Base-by-base conservation (phyloP, 371 early-diverging fungal species). In the Mortierella sp. region DNA sequence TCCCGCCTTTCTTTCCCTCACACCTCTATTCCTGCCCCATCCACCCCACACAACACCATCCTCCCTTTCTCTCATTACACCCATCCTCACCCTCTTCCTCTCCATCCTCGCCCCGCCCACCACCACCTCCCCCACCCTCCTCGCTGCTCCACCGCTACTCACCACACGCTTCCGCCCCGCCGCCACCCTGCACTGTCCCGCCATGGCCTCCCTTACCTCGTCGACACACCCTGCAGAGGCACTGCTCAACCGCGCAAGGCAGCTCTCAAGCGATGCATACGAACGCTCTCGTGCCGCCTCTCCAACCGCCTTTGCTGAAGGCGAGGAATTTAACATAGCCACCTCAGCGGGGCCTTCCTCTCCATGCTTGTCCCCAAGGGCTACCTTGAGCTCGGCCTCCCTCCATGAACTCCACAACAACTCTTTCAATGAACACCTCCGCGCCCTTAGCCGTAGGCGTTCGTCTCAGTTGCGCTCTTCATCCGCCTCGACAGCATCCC, bases 161-260 rank as follows among this genome's bases (percentile, higher is more conserved):
- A 14, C 48, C 13, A 17, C 37, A 29, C 27, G 2, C 40, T 24
- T 31, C 22, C n/a, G n/a, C n/a, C n/a, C n/a, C n/a, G n/a, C n/a
- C n/a, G n/a, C n/a, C n/a, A n/a, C n/a, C n/a, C n/a, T n/a, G n/a
- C n/a, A n/a, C n/a, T n/a, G n/a, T n/a, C n/a, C n/a, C n/a, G n/a
- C n/a, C n/a, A n/a, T n/a, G n/a, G n/a, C n/a, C n/a, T n/a, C n/a
- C n/a, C n/a, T n/a, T n/a, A n/a, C n/a, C n/a, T n/a, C n/a, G n/a
- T n/a, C n/a, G n/a, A n/a, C 63, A 37, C 54, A 49, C 8, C 55
- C 67, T 12, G 71, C 71, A 25, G 74, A 74, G 39, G 74, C 74
- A 17, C 68, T 74, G 24, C 74, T 74, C 13, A 47, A 12, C 37
- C 60, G 64, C 25, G 74, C 74, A 31, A 39, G 74, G 31, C 57